phyloP scores from a whole-genome alignment of 352 stramenopile species.

The Globisporangium heterothallicum region DNA sequence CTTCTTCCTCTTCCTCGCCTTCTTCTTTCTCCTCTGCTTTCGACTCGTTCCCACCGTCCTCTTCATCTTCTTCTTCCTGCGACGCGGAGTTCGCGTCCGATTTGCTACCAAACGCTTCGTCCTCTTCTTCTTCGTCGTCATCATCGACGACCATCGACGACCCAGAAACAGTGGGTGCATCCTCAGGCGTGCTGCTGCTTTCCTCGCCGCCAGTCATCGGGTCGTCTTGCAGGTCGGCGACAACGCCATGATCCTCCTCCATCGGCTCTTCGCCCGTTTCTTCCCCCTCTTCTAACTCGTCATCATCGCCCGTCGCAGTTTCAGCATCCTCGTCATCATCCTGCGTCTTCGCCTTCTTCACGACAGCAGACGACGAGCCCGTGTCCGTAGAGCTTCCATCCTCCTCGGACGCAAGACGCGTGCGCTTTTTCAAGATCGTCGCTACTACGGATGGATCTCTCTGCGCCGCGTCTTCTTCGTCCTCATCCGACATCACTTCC shows the following conservation, averaged over 20 bases:
- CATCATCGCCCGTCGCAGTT: slow-evolving; percentile 10
- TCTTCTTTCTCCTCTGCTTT: slow-evolving; percentile 22
- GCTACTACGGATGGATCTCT: slow-evolving; percentile 10
- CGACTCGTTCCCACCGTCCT: slow-evolving; percentile 1
- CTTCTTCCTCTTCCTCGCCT: slow-evolving; percentile 11
- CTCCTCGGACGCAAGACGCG: slow-evolving; percentile 23
- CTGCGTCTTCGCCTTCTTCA: slow-evolving; percentile 20
- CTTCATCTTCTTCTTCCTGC: slow-evolving; percentile 9
- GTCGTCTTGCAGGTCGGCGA: slow-evolving; percentile 20
- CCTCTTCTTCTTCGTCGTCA: slow-evolving; percentile 17
- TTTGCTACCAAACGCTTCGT: slow-evolving; percentile 15
- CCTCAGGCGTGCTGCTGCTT: slow-evolving; percentile 3
- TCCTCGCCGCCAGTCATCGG: slow-evolving; percentile 19
- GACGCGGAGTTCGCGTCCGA: neutral
- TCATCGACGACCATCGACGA: neutral
- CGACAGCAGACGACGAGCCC: slow-evolving; percentile 2
- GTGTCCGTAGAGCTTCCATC: slow-evolving; percentile 13
- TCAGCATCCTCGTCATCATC: slow-evolving; percentile 13
- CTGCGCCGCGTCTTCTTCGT: slow-evolving; percentile 37
- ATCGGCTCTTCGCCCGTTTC: slow-evolving; percentile 14
- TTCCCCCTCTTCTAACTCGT: slow-evolving; percentile 15
- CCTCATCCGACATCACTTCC: slow-evolving; percentile 31
- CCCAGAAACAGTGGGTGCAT: neutral
- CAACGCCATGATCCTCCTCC: slow-evolving; percentile 5
- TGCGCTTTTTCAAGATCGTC: slow-evolving; percentile 54